Percentiles rank a stretch among this genome's conserved stretches.
Evolutionary conservation across 2,329 filamentous ascomycete genomes (phyloP).

Genomic region (Hortaea werneckii): DNA sequence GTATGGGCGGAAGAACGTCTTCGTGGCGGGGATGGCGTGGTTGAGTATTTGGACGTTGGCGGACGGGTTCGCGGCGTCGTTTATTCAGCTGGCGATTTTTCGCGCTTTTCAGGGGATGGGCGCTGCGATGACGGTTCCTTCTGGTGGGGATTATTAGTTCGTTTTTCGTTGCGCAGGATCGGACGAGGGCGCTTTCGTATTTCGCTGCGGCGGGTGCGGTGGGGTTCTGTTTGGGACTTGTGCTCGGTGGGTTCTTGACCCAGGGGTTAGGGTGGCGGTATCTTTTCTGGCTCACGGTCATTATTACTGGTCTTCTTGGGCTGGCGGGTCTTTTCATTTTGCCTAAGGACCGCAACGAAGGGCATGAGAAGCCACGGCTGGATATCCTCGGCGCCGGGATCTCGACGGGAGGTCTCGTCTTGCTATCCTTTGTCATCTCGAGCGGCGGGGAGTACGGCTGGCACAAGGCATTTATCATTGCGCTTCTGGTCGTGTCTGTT

Average conservation of each 20-base stretch:
- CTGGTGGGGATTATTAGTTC: conserved; percentile 36
- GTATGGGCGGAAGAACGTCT: conserved; percentile 30
- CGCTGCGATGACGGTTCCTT: conserved; percentile 38
- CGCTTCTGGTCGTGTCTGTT: conserved; percentile 30
- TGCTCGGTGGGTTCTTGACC: conserved; percentile 40
- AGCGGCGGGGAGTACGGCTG: conserved; percentile 39
- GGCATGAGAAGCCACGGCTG: conserved; percentile 26
- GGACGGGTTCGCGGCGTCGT: conserved; percentile 29
- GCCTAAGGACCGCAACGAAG: conserved; percentile 29
- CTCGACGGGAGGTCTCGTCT: conserved; percentile 33
- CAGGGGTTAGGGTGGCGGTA: conserved; percentile 40
- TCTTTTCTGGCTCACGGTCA: conserved; percentile 33
- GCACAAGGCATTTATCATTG: conserved; percentile 37
- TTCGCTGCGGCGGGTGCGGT: conserved; percentile 22
- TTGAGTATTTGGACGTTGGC: conserved; percentile 15
- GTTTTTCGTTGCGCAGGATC: conserved; percentile 33
- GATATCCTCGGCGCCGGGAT: conserved; percentile 34
- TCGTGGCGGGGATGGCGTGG: conserved; percentile 27
- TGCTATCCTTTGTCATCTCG: conserved; percentile 37
- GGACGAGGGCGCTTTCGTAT: conserved; percentile 25
- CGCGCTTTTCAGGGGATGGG: conserved; percentile 40
- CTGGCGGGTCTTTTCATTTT: conserved; percentile 26
- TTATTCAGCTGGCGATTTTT: conserved; percentile 33
- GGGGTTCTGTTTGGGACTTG: conserved; percentile 42
- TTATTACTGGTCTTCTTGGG: conserved; percentile 1